Conservation (phyloP, 2,329 filamentous ascomycete species). For the Colletotrichum sp. region DNA sequence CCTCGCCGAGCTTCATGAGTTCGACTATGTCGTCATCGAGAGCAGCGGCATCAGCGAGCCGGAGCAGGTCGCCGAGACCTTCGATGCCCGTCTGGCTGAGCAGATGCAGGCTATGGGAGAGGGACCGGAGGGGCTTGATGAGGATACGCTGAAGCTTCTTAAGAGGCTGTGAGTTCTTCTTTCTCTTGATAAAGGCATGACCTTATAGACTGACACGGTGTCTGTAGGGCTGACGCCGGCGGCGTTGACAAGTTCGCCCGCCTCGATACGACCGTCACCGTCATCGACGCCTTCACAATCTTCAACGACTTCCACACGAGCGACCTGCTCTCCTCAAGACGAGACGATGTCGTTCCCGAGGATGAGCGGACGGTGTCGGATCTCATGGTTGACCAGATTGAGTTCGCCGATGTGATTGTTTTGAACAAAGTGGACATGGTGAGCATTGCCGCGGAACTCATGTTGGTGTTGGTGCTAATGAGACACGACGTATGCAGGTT, state of each 20-base stretch:
- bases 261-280: conserved; percentile 74
- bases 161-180: conserved; percentile 36
- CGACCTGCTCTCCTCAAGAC: conserved; percentile 69
- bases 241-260: conserved; percentile 69
- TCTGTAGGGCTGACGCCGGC: conserved; percentile 55
- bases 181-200: neutral
- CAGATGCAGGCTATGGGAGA: conserved; percentile 44
- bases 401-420: conserved; percentile 77
- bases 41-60: conserved; percentile 76
- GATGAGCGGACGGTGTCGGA: conserved; percentile 78
- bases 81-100: conserved; percentile 61
- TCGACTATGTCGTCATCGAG: conserved; percentile 77
- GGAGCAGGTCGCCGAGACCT: conserved; percentile 77
- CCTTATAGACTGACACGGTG: neutral
- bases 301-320: conserved; percentile 74
- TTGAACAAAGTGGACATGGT: conserved; percentile 75
- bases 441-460: neutral
- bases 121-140: conserved; percentile 34
- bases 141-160: conserved; percentile 38
- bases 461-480: neutral
- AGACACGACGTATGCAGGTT: conserved; percentile 29
- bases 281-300: conserved; percentile 76
- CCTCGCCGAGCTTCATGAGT: conserved; percentile 64
- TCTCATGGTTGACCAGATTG: conserved; percentile 78
- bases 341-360: conserved; percentile 65